Evolutionary conservation across 495 filamentous ascomycete genomes (phyloP), one percentile per base, ranked within the genome.

Genomic region (Penicillium pulvis): DNA sequence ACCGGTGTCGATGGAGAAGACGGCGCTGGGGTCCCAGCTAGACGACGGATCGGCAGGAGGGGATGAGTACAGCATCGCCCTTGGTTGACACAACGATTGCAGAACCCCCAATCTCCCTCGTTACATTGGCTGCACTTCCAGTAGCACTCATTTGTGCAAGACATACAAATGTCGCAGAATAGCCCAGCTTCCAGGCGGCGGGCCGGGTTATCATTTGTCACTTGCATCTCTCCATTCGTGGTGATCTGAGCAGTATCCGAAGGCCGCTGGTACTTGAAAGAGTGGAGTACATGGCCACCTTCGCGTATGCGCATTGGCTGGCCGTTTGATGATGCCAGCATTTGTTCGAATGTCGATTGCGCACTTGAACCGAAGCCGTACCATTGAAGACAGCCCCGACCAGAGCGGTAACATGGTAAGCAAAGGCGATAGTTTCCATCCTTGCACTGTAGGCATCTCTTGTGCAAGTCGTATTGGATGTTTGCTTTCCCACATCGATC

Each of bases 71-170:
- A 97, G 61, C 84, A 86, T 44, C 78, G 78, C 12, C 87, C 90
- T 70, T 85, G 84, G 46, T 90, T 90, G 28, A 96, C 90, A 66
- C 92, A 97, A 55, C 72, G 66, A 58, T 88, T 87, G 73, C 92
- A 97, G 64, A 90, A 96, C 1, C 92, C 92, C 92, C 92, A 97
- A 64, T 92, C 91, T 26, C 90, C 92, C 53, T 93, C 87, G 63
- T 96, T 95, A 72, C 92, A 97, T 39, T 77, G 62, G 54, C 84
- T 83, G 70, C 92, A 97, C 57, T 87, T 83, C 92, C 91, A 97
- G 67, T 87, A 92, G 67, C 88, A 90, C 23, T 86, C 81, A 58
- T 94, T 91, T 0, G 90, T 78, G 70, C 82, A 86, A 0, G 81
- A 77, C n/a, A 78, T 72, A 65, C 92, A 97, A 42, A 82, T 80